These are phyloP conservation scores for Hemerocallis citrina DNA, from an alignment of 106 monocot genomes.

Conservation along the genomic window DNA sequence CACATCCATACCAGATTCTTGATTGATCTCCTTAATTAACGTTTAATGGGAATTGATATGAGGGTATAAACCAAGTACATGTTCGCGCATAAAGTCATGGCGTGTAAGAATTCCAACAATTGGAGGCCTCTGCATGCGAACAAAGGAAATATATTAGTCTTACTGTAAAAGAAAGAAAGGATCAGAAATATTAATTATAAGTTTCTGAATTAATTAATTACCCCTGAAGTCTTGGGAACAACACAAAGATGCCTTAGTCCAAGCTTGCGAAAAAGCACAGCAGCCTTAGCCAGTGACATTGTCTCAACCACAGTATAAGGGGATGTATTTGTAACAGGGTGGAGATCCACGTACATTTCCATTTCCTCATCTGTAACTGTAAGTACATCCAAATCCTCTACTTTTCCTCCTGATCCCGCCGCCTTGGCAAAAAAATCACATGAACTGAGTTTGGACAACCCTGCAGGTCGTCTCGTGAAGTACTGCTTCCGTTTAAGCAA, in stretches of 20 bases:
- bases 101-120: slow-evolving; percentile 62
- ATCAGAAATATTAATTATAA: too few relatives aligned
- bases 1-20: background rate
- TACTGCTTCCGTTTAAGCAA: slow-evolving; percentile 41
- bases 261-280: slow-evolving; percentile 45
- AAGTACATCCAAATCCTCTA: slow-evolving; percentile 47
- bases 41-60: slow-evolving; percentile 16
- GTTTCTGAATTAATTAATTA: too few relatives aligned
- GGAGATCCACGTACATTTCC: slow-evolving; percentile 65
- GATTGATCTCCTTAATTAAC: too few relatives aligned
- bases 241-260: slow-evolving; percentile 64
- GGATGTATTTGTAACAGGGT: slow-evolving; percentile 52
- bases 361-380: slow-evolving; percentile 44
- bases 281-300: slow-evolving; percentile 73
- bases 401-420: slow-evolving; percentile 40
- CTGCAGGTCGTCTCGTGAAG: slow-evolving; percentile 20
- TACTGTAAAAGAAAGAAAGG: background rate
- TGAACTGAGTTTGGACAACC: slow-evolving; percentile 19
- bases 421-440: slow-evolving; percentile 62
- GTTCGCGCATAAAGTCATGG: slow-evolving; percentile 69
- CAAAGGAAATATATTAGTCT: slow-evolving; percentile 4
- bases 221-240: slow-evolving; percentile 65
- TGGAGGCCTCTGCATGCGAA: slow-evolving; percentile 41
- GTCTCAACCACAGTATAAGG: slow-evolving; percentile 58
- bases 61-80: slow-evolving; percentile 49